Evolutionary conservation across 176 grass and related monocot species (phyloP).

Genomic region (Stipa capillata): DNA sequence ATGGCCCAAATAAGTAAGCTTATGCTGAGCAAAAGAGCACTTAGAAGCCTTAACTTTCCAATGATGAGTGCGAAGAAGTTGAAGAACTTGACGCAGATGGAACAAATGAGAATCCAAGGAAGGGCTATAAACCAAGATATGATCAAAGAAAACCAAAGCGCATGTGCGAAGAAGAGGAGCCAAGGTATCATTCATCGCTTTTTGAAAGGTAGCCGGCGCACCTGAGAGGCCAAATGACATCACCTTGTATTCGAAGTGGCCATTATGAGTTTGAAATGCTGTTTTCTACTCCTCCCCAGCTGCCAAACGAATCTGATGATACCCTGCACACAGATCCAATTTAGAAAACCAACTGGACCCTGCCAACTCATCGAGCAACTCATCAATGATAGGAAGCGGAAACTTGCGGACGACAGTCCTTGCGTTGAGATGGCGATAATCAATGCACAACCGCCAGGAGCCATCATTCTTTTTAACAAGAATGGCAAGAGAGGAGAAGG

Average conservation of each 20-base stretch:
- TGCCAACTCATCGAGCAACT: not conserved
- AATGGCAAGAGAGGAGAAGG: not conserved
- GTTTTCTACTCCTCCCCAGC: not conserved
- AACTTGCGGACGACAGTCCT: not conserved
- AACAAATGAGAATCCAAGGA: not conserved
- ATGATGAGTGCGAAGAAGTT: accelerated
- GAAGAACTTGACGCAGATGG: accelerated
- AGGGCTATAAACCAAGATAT: not conserved
- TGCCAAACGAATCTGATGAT: not conserved
- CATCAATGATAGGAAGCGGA: not conserved
- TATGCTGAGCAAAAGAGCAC: not conserved
- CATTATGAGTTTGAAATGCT: not conserved
- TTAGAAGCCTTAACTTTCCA: not conserved
- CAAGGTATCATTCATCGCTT: not conserved
- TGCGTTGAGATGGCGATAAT: not conserved
- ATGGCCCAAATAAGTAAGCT: not conserved
- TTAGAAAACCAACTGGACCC: not conserved
- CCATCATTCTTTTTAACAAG: not conserved
- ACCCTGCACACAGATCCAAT: not conserved
- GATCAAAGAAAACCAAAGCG: not conserved
- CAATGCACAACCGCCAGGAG: not conserved
- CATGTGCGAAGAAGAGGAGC: not conserved
- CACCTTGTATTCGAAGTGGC: not conserved
- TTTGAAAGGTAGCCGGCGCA: not conserved
- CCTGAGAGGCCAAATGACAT: not conserved